Percentiles rank a stretch among this genome's conserved stretches.
phyloP scores from a whole-genome alignment of 352 stramenopile genomes.

The Globisporangium ultimum region DNA sequence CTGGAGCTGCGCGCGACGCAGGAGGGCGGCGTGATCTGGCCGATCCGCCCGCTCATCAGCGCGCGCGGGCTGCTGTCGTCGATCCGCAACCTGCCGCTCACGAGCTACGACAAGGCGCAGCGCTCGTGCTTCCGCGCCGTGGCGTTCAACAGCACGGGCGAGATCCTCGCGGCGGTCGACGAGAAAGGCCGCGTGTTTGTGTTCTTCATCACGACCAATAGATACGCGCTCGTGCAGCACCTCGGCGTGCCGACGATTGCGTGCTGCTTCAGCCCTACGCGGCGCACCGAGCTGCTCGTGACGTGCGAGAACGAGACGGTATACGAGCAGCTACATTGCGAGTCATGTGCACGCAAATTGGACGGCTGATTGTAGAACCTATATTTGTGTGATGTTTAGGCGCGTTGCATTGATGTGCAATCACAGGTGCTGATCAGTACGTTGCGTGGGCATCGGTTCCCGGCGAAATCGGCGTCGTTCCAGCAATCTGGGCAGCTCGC shows the following conservation, averaged over 20 bases:
- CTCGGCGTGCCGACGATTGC: constrained; percentile 51
- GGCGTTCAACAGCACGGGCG: constrained; percentile 63
- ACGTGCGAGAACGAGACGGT: constrained; percentile 80
- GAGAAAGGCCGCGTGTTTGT: constrained; percentile 79
- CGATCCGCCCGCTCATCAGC: constrained; percentile 63
- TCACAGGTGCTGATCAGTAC: constrained; percentile 75
- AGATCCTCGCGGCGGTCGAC: constrained; percentile 64
- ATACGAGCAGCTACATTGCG: constrained; percentile 13
- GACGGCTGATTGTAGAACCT: neutral
- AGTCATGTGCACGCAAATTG: neutral
- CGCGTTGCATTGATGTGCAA: constrained; percentile 73
- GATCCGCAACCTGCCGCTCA: constrained; percentile 61
- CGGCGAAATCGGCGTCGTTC: constrained; percentile 57
- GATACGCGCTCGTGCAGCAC: constrained; percentile 71
- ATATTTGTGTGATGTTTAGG: constrained; percentile 16
- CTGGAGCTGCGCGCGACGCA: constrained; percentile 64
- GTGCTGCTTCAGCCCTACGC: constrained; percentile 69
- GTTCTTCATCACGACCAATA: constrained; percentile 73
- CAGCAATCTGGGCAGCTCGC: constrained; percentile 69
- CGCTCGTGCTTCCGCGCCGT: constrained; percentile 53
- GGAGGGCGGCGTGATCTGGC: constrained; percentile 66
- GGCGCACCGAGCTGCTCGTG: constrained; percentile 72
- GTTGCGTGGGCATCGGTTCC: constrained; percentile 58
- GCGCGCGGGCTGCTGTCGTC: constrained; percentile 62
- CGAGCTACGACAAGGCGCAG: constrained; percentile 47